phyloP scores from a whole-genome alignment of 495 filamentous ascomycete species.

The Daldinia concentrica region DNA sequence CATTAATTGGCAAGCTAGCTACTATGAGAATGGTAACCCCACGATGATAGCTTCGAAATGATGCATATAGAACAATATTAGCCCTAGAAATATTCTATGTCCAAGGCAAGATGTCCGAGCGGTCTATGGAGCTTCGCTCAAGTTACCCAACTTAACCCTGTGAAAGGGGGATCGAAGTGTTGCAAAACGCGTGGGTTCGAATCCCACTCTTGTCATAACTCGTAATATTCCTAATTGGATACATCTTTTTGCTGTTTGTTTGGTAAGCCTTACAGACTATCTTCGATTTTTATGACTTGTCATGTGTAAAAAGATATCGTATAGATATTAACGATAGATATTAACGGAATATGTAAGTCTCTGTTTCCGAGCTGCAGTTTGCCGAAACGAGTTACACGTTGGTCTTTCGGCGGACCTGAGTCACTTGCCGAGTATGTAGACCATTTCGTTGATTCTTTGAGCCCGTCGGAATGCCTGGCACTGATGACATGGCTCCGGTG shows the following conservation, averaged over 20 bases:
- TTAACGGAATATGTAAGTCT: neutral
- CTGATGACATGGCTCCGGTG: neutral
- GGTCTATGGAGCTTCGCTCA: constrained; percentile 13
- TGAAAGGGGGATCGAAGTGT: constrained; percentile 13
- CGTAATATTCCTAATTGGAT: neutral
- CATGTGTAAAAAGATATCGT: neutral
- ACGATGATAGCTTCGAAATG: neutral
- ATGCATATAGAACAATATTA: constrained; percentile 1
- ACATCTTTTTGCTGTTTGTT: neutral
- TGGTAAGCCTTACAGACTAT: neutral
- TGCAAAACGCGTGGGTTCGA: constrained; percentile 20
- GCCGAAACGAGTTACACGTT: neutral
- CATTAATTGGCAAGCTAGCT: neutral
- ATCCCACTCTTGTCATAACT: constrained; percentile 12
- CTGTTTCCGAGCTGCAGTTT: neutral
- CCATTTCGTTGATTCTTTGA: neutral
- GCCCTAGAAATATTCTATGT: neutral
- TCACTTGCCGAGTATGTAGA: neutral
- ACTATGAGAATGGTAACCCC: neutral
- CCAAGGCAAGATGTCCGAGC: constrained; percentile 9
- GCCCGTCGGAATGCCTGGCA: neutral
- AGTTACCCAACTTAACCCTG: constrained; percentile 4
- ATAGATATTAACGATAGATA: neutral
- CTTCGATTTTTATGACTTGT: neutral
- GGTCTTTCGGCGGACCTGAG: neutral